Percentiles rank a stretch among this genome's conserved stretches.
These are phyloP conservation scores for Melocanna baccifera DNA, from an alignment of 176 grass and related monocot genomes.

Conservation along the genomic window DNA sequence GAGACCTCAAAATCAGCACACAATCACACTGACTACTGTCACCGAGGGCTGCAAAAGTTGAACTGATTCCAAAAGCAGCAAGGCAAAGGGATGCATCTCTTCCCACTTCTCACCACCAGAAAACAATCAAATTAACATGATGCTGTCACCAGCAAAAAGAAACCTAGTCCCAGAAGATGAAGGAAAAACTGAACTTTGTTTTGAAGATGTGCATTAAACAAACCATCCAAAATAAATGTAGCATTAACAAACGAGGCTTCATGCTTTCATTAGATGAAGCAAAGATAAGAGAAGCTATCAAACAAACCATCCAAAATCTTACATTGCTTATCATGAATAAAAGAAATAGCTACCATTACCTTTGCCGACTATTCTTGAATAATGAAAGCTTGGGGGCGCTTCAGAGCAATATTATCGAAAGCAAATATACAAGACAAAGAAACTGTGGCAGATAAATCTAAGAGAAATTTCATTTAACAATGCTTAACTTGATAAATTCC, in stretches of 20 bases:
- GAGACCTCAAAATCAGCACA: no score
- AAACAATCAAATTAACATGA: no score
- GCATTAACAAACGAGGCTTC: not conserved
- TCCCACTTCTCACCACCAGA: no score
- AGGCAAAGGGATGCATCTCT: no score
- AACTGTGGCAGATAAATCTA: not conserved
- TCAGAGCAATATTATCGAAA: not conserved
- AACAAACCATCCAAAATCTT: not conserved
- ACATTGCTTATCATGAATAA: not conserved
- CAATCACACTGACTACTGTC: no score
- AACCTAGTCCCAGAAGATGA: no score
- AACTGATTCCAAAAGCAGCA: no score
- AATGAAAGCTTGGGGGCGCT: not conserved
- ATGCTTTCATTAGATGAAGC: not conserved
- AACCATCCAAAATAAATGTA: no score
- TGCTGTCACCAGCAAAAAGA: no score
- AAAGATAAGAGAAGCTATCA: not conserved
- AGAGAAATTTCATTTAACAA: not conserved
- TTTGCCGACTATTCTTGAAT: not conserved
- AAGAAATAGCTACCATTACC: not conserved
- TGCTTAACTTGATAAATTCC: not conserved
- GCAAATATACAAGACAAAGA: not conserved
- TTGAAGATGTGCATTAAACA: no score
- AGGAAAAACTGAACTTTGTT: no score
- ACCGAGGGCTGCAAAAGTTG: no score